phyloP scores from a whole-genome alignment of 148 eudicot genomes.

The Rheum nobile region DNA sequence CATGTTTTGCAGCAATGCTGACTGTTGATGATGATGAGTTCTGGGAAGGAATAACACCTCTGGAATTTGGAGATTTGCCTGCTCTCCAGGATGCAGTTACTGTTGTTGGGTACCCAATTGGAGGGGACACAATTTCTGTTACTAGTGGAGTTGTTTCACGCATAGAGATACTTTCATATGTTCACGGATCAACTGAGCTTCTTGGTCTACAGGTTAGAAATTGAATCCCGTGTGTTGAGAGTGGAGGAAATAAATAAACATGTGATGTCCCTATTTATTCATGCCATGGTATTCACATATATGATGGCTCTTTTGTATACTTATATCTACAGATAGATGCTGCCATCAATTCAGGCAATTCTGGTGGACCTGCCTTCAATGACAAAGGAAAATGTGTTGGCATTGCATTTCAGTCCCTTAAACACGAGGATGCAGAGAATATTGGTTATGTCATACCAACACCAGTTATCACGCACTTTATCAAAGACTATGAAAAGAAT shows the following conservation, averaged over 20 bases:
- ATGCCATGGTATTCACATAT: not conserved
- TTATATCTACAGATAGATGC: constrained; percentile 28
- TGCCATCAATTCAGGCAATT: constrained; percentile 35
- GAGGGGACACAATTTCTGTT: constrained; percentile 38
- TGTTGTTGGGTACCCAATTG: constrained; percentile 36
- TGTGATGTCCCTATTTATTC: not conserved
- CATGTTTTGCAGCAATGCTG: constrained; percentile 19
- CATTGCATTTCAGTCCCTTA: constrained; percentile 41
- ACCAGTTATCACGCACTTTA: constrained; percentile 32
- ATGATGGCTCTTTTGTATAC: not conserved
- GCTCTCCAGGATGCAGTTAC: constrained; percentile 35
- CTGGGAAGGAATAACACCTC: constrained; percentile 24
- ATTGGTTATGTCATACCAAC: constrained; percentile 44
- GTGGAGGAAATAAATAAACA: not conserved
- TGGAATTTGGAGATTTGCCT: constrained; percentile 29
- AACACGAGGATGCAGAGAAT: constrained; percentile 31
- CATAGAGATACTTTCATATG: constrained; percentile 35
- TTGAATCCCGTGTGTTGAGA: not conserved
- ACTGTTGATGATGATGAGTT: constrained; percentile 30
- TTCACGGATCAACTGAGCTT: constrained; percentile 38
- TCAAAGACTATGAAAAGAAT: constrained; percentile 34
- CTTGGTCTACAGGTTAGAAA: constrained; percentile 32
- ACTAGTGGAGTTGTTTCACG: constrained; percentile 43
- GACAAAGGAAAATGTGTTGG: constrained; percentile 36
- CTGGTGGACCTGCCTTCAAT: constrained; percentile 35